phyloP scores from a whole-genome alignment of 371 early-diverging fungal species.

The Umbelopsis sp. region DNA sequence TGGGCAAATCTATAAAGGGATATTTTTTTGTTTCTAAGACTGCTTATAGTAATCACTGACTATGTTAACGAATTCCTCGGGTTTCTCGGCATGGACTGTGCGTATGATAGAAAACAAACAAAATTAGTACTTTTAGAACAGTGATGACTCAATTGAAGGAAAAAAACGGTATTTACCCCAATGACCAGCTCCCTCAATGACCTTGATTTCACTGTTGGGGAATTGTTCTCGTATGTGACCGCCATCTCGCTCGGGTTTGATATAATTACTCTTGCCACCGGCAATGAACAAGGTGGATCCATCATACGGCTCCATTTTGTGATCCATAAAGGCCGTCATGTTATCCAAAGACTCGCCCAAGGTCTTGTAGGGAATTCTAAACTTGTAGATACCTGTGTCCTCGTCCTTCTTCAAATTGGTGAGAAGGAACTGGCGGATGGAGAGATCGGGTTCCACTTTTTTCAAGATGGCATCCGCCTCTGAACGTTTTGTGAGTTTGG shows the following conservation, averaged over 20 bases:
- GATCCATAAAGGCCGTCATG: constrained; percentile 61
- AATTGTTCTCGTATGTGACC: constrained; percentile 63
- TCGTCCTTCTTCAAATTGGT: constrained; percentile 78
- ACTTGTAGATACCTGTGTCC: constrained; percentile 49
- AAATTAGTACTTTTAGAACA: background rate
- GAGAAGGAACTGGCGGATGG: constrained; percentile 84
- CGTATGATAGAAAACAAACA: background rate
- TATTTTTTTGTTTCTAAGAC: constrained; percentile 32
- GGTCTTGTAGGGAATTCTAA: constrained; percentile 75
- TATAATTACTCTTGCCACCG: constrained; percentile 74
- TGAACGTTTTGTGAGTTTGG: constrained; percentile 57
- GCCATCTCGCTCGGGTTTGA: constrained; percentile 50
- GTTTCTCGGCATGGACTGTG: constrained; percentile 84
- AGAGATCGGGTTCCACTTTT: constrained; percentile 54
- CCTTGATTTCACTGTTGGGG: constrained; percentile 62
- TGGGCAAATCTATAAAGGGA: constrained; percentile 5
- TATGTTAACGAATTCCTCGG: constrained; percentile 58
- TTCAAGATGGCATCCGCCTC: constrained; percentile 78
- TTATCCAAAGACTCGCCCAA: constrained; percentile 59
- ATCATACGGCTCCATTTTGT: constrained; percentile 35
- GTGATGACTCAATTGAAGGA: background rate
- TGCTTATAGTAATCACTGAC: constrained; percentile 51
- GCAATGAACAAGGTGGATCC: constrained; percentile 80
- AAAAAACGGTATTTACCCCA: constrained; percentile 70
- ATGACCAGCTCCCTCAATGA: constrained; percentile 78